Evolutionary conservation across 2,329 filamentous ascomycete genomes (phyloP), one percentile per base, ranked within the genome.

Genomic region (Penicillium sp.): DNA sequence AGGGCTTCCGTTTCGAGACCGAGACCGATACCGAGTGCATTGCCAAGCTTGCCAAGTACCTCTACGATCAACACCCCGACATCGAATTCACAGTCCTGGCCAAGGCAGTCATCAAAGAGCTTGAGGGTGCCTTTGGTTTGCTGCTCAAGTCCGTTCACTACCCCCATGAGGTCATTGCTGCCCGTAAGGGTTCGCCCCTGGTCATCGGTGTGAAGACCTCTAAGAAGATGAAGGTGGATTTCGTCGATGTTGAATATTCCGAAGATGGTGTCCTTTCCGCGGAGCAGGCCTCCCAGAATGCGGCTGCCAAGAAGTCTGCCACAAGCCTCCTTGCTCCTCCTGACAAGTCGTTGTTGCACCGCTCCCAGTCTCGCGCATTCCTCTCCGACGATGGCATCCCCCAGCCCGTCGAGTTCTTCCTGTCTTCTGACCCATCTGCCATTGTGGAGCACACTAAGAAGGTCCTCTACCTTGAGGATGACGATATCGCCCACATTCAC

Each of bases 361-460:
- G 94, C 77, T 97, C 94, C 51, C 94, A 99, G 80, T 99, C 94
- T 43, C 91, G 94, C 66, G 94, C 94, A 62, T 99, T 99, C 84
- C 90, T 99, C 81, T 97, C 93, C 53, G 94, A 99, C 72, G 94
- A 99, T 77, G 94, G 94, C 75, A 89, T 92, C 76, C 94, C 94
- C 65, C 96, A 97, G 85, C 93, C 94, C 61, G 93, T 93, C 69
- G 94, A 99, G 78, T 99, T 99, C 82, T 99, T 97, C 86, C 86
- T 99, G 65, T 99, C 94, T 56, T 99, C 94, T 57, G 94, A 99
- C 78, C 94, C 94, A 17, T 97, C 94, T 40, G 93, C 94, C 70
- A 97, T 99, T 70, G 89, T 99, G 66, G 94, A 99, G 83, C 94
- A 99, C 84, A 99, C 94, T 75, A 99, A 99, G 86, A 99, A 97